These are phyloP conservation scores for Calvatia gigantea DNA, from an alignment of 768 basidiomycete species.

Conservation along the genomic window DNA sequence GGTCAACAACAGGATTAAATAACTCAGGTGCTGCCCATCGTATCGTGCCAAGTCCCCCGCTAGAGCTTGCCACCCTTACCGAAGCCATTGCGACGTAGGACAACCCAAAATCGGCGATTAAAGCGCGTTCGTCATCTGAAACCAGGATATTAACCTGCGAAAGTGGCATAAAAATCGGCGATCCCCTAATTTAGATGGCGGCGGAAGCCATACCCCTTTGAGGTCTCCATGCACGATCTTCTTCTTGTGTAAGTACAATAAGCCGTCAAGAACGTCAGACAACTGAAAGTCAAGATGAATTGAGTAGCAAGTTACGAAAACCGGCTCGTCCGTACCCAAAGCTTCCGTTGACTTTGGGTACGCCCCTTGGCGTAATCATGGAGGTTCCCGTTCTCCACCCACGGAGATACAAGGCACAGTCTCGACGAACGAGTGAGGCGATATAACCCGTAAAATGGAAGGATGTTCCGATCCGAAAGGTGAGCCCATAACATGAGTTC, in stretches of 20 bases:
- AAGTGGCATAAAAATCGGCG: not conserved
- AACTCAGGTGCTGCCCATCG: not conserved
- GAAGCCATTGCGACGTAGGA: not conserved
- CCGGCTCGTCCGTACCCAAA: constrained; percentile 9
- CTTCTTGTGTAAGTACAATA: not conserved
- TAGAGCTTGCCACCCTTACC: too few species aligned
- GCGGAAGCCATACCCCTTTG: not conserved
- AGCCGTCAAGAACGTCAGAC: not conserved
- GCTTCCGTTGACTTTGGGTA: constrained; percentile 7
- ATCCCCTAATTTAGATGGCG: too few species aligned
- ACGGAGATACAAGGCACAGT: constrained; percentile 18
- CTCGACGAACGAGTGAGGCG: not conserved
- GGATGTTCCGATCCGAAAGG: constrained; percentile 30
- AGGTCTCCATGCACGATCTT: not conserved
- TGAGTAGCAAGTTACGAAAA: too few species aligned
- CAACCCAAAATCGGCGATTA: not conserved
- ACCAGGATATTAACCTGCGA: not conserved
- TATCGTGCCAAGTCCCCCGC: not conserved
- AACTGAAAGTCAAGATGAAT: not conserved
- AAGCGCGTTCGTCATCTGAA: not conserved
- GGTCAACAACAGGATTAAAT: not conserved
- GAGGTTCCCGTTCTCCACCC: constrained; percentile 18
- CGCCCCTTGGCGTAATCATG: constrained; percentile 11
- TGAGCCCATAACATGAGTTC: constrained; percentile 33
- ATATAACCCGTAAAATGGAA: constrained; percentile 32